Base-by-base conservation (phyloP, 371 early-diverging fungal genomes). In the Mucor mucedo region DNA sequence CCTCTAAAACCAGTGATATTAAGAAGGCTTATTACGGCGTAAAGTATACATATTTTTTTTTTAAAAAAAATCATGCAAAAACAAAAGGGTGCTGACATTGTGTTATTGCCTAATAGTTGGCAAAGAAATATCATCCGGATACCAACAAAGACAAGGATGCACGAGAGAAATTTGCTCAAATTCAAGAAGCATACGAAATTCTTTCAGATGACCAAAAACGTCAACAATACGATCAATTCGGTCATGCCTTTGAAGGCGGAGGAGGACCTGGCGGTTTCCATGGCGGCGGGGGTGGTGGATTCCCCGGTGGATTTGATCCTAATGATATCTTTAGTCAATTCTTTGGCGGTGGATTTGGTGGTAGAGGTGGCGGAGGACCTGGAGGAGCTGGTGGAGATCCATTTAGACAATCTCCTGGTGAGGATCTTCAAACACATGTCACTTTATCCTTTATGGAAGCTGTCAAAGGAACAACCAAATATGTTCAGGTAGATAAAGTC, bases 61-160 rank as follows among this genome's bases (percentile, higher is more conserved):
- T 21, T 21, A 21, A 21, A 21, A 21, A 21, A 21, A 21, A 21
- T 21, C 21, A 21, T 21, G 21, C 21, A 21, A 21, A 21, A 21
- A n/a, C n/a, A 21, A 21, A 21, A 21, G 21, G 21, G 21, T 21
- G 21, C 21, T 21, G 0, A 21, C 21, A 21, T 21, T 21, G 21
- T 21, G 21, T 5, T 6, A 33, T 41, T 50, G 8, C 21, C 13
- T 38, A 35, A 2, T 71, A 93, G 88, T 79, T 95, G 48, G 98
- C 96, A 14, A 95, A 95, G 70, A 88, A 96, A 76, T 96, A 91
- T 75, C 98, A 98, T 70, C 98, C 98, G 1, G 98, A 97, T 75
- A 95, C 95, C 14, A 95, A 95, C 86, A 96, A 91, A 72, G 93
- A 91, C 38, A 79, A 87, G 39, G 82, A 80, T 1, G 95, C 97